Percentiles rank a stretch among this genome's conserved stretches.
These are phyloP conservation scores for Paramecium primaurelia DNA, from an alignment of 73 alveolate species.

Conservation along the genomic window DNA sequence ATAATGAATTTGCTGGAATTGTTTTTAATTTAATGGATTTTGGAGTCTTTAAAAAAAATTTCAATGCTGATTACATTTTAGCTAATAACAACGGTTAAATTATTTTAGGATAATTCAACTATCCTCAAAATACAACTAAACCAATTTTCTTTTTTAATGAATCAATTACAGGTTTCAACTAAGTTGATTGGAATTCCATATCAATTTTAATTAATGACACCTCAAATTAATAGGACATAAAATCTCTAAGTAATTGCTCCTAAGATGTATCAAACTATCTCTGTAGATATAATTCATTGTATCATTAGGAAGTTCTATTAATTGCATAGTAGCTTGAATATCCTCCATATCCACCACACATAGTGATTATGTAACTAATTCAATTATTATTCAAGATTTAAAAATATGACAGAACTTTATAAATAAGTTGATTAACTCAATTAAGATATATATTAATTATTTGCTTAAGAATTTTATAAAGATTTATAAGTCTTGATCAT, in stretches of 20 bases:
- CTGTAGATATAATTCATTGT: not conserved
- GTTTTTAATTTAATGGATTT: constrained; percentile 35
- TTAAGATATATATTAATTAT: not conserved
- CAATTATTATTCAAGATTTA: not conserved
- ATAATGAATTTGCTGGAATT: not conserved
- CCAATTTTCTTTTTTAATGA: not conserved
- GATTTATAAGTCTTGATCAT: not conserved
- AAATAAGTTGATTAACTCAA: not conserved
- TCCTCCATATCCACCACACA: constrained; percentile 33
- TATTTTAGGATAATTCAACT: not conserved
- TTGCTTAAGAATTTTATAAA: not conserved
- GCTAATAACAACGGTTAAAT: not conserved
- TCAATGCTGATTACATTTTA: not conserved
- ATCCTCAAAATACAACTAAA: not conserved
- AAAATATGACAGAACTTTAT: not conserved
- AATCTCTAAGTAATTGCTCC: not conserved
- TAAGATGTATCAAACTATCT: not conserved
- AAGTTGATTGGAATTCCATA: not conserved
- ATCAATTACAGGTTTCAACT: not conserved
- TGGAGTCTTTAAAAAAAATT: not conserved
- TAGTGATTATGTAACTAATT: not conserved
- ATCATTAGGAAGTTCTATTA: not conserved
- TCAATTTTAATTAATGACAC: not conserved
- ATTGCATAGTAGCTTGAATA: not conserved
- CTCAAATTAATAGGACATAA: not conserved